These are phyloP conservation scores for Primulina tabacum DNA, from an alignment of 257 asterid genomes.

Conservation along the genomic window DNA sequence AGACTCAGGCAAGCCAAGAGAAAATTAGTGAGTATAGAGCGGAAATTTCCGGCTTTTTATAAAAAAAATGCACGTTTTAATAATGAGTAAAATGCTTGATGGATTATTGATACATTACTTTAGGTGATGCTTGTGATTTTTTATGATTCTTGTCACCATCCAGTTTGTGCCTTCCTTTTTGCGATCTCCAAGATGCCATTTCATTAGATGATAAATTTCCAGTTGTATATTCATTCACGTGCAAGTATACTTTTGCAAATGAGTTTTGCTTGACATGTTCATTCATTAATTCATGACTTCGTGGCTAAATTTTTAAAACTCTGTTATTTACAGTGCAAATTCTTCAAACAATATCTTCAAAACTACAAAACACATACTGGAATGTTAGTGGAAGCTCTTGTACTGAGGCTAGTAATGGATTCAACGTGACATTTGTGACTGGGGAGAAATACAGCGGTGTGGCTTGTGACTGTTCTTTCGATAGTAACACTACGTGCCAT, in stretches of 20 bases:
- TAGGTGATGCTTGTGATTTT: no score
- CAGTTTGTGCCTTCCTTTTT: no score
- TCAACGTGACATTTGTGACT: slow-evolving; percentile 33
- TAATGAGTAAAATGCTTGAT: no score
- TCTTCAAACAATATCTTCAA: slow-evolving; percentile 56
- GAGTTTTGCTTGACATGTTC: neutral
- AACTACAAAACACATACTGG: slow-evolving; percentile 60
- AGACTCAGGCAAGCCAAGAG: neutral
- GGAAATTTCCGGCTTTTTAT: no score
- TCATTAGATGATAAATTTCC: neutral
- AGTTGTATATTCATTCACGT: neutral
- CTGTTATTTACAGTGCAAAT: slow-evolving; percentile 47
- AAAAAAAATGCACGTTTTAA: no score
- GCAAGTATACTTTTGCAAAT: neutral
- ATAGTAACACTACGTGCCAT: slow-evolving; percentile 53
- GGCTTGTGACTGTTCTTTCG: slow-evolving; percentile 60
- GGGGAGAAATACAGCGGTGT: slow-evolving; percentile 25
- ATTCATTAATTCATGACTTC: no score
- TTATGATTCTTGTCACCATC: no score
- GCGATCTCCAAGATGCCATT: no score
- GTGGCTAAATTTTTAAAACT: neutral
- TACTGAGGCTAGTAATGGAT: slow-evolving; percentile 25
- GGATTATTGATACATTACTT: no score
- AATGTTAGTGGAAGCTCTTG: slow-evolving; percentile 50
- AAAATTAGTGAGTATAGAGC: no score